Conservation (phyloP, 164 flowering plant species). For the Amborella trichopoda region DNA sequence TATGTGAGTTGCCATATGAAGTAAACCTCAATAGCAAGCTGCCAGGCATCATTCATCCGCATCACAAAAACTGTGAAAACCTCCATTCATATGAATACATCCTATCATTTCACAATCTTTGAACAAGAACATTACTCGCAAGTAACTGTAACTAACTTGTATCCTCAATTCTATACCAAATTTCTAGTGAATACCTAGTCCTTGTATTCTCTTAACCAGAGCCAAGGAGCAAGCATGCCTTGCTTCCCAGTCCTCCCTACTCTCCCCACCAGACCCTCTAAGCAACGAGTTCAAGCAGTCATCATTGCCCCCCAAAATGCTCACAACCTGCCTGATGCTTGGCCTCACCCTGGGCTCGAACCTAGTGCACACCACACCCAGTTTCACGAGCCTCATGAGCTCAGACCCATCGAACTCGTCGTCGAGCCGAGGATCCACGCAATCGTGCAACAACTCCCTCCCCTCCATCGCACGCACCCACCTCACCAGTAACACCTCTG, state of each 20-base stretch:
- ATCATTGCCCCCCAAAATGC: slow-evolving; percentile 75
- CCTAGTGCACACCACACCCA: slow-evolving; percentile 71
- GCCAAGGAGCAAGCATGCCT: slow-evolving; percentile 45
- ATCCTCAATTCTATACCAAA: no score
- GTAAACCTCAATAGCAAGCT: no score
- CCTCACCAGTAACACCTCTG: slow-evolving; percentile 54
- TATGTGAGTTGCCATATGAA: no score
- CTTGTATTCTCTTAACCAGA: slow-evolving; percentile 60
- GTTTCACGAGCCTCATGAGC: slow-evolving; percentile 40
- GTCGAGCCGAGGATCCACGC: slow-evolving; percentile 49
- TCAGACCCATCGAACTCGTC: slow-evolving; percentile 42
- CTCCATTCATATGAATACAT: no score
- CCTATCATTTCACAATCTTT: no score
- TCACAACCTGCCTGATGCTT: slow-evolving; percentile 63
- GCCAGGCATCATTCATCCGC: no score
- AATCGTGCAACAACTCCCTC: slow-evolving; percentile 32
- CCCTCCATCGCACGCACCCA: slow-evolving; percentile 34
- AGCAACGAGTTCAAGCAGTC: slow-evolving; percentile 13
- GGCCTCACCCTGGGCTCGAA: slow-evolving; percentile 61
- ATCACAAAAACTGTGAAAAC: no score
- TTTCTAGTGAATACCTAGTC: slow-evolving; percentile 82
- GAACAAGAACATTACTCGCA: no score
- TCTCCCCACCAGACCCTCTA: slow-evolving; percentile 22
- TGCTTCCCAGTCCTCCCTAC: slow-evolving; percentile 47
- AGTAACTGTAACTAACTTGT: no score